phyloP scores from a whole-genome alignment of 108 stramenopile genomes.

The Conticribra guillardii region DNA sequence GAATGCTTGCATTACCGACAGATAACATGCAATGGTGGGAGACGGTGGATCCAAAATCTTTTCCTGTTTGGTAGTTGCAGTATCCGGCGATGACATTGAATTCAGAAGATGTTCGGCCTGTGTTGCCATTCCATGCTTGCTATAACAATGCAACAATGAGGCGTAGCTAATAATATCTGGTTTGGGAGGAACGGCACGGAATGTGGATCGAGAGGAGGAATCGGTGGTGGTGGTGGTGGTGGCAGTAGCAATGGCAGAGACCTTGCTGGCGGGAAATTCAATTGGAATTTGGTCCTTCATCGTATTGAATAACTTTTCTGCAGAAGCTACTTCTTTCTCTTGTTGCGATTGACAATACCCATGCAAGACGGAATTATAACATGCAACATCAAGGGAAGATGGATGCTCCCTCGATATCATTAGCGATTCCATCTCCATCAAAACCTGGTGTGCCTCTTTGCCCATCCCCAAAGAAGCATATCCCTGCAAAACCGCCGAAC shows the following conservation, averaged over 20 bases:
- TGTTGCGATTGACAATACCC: conserved; percentile 22
- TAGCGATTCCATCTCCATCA: conserved; percentile 31
- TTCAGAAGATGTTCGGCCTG: conserved; percentile 28
- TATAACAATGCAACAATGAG: conserved; percentile 33
- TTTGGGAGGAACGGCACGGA: conserved; percentile 23
- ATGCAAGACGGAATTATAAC: conserved; percentile 42
- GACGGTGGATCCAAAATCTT: background rate
- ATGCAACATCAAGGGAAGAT: conserved; percentile 33
- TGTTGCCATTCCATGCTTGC: conserved; percentile 13
- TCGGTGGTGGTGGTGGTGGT: too few species aligned
- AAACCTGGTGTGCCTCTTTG: conserved; percentile 21
- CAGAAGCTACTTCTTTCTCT: conserved; percentile 1
- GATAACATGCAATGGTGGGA: conserved; percentile 27
- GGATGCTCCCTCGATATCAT: conserved; percentile 8
- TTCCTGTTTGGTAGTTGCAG: background rate
- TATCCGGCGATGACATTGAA: conserved; percentile 3
- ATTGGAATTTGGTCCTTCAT: conserved; percentile 1
- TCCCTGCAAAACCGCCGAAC: conserved; percentile 31
- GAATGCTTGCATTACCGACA: conserved; percentile 38
- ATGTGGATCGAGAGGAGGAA: too few species aligned
- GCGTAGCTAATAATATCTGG: conserved; percentile 39
- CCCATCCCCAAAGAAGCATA: conserved; percentile 41
- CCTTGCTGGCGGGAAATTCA: background rate
- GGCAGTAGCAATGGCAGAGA: too few species aligned
- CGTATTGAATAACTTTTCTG: background rate